These are phyloP conservation scores for Arachis hypogaea DNA, from an alignment of 306 rosid genomes.

Conservation along the genomic window DNA sequence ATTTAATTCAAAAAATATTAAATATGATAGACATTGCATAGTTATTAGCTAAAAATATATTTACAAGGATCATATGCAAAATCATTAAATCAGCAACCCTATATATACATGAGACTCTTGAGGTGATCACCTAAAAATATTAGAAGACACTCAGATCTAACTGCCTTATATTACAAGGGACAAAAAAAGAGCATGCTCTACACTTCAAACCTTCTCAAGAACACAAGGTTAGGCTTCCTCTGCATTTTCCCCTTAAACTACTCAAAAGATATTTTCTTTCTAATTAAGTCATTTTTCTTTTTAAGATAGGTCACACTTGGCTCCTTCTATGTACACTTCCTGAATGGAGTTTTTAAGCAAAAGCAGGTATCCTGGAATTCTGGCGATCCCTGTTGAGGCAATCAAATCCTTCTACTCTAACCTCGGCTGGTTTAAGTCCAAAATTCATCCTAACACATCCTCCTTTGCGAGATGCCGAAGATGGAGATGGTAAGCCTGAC, in stretches of 20 bases:
- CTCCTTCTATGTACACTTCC: constrained; percentile 80
- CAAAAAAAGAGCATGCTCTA: constrained; percentile 43
- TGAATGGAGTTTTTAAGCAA: constrained; percentile 64
- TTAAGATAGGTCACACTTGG: constrained; percentile 57
- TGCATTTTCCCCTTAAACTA: constrained; percentile 45
- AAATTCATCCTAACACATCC: constrained; percentile 69
- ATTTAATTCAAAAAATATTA: constrained; percentile 19
- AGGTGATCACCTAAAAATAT: constrained; percentile 51
- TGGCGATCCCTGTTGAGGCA: constrained; percentile 84
- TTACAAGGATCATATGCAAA: constrained; percentile 47
- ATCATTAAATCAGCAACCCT: constrained; percentile 44
- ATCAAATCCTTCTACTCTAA: constrained; percentile 96
- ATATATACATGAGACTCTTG: constrained; percentile 52
- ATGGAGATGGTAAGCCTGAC: constrained; percentile 59
- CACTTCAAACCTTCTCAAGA: constrained; percentile 56
- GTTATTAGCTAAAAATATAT: constrained; percentile 45
- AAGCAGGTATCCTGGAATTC: constrained; percentile 79
- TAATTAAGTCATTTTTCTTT: constrained; percentile 48
- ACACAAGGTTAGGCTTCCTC: constrained; percentile 56
- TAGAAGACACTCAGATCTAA: constrained; percentile 42
- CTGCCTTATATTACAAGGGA: constrained; percentile 50
- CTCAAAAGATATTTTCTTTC: constrained; percentile 52
- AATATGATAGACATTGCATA: constrained; percentile 22
- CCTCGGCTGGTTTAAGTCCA: constrained; percentile 79
- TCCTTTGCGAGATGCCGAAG: constrained; percentile 66